Base-by-base conservation (phyloP, 345 rosid genomes). In the Rhodamnia argentea region DNA sequence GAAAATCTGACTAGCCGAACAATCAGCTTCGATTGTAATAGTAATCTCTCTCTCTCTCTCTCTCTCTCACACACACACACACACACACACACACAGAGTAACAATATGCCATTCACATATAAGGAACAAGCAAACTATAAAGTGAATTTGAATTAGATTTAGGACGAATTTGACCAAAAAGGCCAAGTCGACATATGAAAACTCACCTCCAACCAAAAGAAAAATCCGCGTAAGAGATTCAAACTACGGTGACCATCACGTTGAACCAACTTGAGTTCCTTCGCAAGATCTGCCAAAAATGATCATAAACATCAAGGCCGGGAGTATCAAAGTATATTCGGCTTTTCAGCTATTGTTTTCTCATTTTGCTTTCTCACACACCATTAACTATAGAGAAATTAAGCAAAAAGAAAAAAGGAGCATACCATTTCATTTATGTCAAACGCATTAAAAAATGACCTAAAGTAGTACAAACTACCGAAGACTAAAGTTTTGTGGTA, bases 201-300 rank as follows among this genome's bases (percentile, higher is more conserved):
- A 86, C 89, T 93, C 86, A 94, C 99, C 92, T 90, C 55, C 88
- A 95, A 62, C 91, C 95, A 95, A 87, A 85, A 96, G 93, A 93
- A 92, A 87, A 95, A 95, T 64, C 96, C 98, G 15, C 97, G 99
- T 85, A 96, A 88, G 70, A 96, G 90, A 88, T 91, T 92, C 86
- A 95, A 88, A 62, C 84, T 88, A 87, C 89, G 87, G 54, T 20
- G 83, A 47, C 0, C 60, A 86, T 94, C 90, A 60, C 83, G 44
- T 86, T 51, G 18, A 15, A 82, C 82, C 13, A 26, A 23, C 70
- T 81, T 64, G 29, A 90, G 53, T 84, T 86, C 87, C 62, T 16
- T 59, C 55, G 83, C 85, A 76, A 96, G 90, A 86, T 93, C 99
- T 94, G 93, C 91, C 90, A 85, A 84, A 84, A 55, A 37, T 18